These are phyloP conservation scores for Candida silvicultrix DNA, from an alignment of 805 yeast species.

Conservation along the genomic window DNA sequence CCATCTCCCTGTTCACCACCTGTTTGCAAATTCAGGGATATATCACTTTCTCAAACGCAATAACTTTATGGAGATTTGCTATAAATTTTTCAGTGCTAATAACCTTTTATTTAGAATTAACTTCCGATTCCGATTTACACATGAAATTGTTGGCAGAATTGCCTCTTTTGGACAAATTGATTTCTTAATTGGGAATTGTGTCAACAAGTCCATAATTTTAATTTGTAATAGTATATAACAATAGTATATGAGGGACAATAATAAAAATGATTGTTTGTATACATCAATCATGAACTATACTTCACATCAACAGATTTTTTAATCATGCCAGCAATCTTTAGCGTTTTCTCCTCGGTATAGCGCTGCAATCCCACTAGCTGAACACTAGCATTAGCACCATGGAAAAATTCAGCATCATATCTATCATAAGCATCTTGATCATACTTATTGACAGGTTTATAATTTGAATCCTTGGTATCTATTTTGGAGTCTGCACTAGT, in stretches of 20 bases:
- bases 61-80: no score
- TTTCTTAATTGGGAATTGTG: background rate
- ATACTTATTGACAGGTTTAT: constrained; percentile 29
- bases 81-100: no score
- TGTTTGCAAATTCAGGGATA: no score
- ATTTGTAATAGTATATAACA: no score
- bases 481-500: constrained; percentile 41
- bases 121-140: background rate
- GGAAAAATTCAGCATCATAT: constrained; percentile 45
- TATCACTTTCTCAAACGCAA: no score
- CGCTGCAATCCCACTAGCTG: constrained; percentile 44
- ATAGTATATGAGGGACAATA: no score
- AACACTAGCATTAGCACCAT: constrained; percentile 59
- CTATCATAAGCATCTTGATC: constrained; percentile 38
- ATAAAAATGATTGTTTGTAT: no score
- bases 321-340: background rate
- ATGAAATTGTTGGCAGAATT: background rate
- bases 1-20: no score
- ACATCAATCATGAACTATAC: no score
- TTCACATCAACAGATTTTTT: background rate
- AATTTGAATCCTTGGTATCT: constrained; percentile 26
- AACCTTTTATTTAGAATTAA: background rate
- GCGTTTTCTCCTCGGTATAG: background rate
- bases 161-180: background rate
- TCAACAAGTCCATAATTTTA: background rate